Conservation (phyloP, 73 alveolate genomes). For the Tetrahymena malaccensis region DNA sequence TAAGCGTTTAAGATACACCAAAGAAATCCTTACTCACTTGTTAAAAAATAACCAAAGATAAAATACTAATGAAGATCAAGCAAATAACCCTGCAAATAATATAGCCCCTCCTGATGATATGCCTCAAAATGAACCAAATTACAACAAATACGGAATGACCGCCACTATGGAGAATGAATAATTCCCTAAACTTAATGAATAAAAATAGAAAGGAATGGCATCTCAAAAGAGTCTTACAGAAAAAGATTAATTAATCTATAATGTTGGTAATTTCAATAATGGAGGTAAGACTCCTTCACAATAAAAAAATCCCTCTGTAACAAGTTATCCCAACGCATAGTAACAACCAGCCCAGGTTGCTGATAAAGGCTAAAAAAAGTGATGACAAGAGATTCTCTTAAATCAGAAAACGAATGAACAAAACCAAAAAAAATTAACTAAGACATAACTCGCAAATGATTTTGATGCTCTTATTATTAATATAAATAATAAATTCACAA, state of each 20-base stretch:
- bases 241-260: background rate
- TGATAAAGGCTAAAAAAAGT: background rate
- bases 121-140: background rate
- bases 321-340: background rate
- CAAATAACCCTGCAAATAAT: background rate
- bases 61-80: background rate
- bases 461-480: background rate
- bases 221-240: background rate
- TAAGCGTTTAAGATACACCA: constrained; percentile 86
- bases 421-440: background rate
- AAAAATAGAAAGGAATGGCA: background rate
- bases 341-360: background rate
- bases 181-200: background rate
- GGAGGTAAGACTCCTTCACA: background rate
- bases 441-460: background rate
- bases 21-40: constrained; percentile 86
- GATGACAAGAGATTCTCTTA: background rate
- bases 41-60: constrained; percentile 31
- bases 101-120: background rate
- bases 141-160: background rate
- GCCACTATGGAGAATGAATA: background rate
- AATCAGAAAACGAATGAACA: no score
- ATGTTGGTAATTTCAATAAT: background rate
- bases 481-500: background rate
- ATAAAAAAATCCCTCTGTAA: background rate